These are phyloP conservation scores for Suillus subalutaceus DNA, from an alignment of 768 basidiomycete genomes.

Conservation along the genomic window DNA sequence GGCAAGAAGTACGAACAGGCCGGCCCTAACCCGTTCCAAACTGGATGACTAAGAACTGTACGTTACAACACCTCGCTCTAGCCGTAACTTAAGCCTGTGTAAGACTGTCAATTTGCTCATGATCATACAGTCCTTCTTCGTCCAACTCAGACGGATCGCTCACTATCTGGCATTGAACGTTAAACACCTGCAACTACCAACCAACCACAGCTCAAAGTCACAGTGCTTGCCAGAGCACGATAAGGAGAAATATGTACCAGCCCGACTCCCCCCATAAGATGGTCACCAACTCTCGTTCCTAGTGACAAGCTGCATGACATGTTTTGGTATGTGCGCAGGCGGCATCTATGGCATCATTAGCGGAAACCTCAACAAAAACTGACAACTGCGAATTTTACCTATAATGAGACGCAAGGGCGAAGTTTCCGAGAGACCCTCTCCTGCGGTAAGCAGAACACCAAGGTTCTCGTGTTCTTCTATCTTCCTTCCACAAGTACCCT, in stretches of 20 bases:
- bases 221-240: slow-evolving; percentile 3
- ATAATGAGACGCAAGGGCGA: slow-evolving; percentile 23
- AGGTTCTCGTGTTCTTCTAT: slow-evolving; percentile 32
- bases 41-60: slow-evolving; percentile 2
- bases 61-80: neutral
- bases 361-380: neutral
- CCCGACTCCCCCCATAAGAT: neutral
- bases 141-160: neutral
- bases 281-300: slow-evolving; percentile 4
- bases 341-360: slow-evolving; percentile 15
- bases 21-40: slow-evolving; percentile 28
- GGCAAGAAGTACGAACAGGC: slow-evolving; percentile 14
- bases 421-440: slow-evolving; percentile 22
- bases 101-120: neutral
- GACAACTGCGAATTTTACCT: slow-evolving; percentile 15
- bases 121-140: neutral
- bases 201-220: slow-evolving; percentile 11
- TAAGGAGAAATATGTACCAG: neutral
- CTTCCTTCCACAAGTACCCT: slow-evolving; percentile 38
- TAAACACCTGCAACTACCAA: slow-evolving; percentile 8
- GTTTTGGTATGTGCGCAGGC: slow-evolving; percentile 7
- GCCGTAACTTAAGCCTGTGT: neutral
- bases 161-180: slow-evolving; percentile 12
- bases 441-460: slow-evolving; percentile 23
- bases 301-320: slow-evolving; percentile 14